Base-by-base conservation (phyloP, 2,329 filamentous ascomycete species). In the Colletotrichum falcatum region DNA sequence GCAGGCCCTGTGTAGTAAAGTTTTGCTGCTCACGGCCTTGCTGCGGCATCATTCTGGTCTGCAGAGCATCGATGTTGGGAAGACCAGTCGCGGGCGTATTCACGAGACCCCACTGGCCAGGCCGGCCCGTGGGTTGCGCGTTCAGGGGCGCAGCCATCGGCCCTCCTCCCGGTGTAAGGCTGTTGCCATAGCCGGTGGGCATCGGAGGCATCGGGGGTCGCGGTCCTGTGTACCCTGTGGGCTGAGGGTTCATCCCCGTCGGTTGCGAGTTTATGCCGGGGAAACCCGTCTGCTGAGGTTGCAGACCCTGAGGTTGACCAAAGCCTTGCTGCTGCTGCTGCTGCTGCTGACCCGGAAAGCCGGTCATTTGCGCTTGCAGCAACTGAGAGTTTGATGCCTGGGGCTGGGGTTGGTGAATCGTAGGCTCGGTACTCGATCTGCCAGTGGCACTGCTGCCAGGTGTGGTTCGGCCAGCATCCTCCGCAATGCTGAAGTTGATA, bases 91-190 rank as follows among this genome's bases (percentile, higher is more conserved):
- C 89, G 2, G 96, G 96, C 2, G 94, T 93, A 80, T 99, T 99
- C 39, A 98, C 96, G 65, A 98, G 89, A n/a, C 96, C 96, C 96
- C 96, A 99, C 79, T 98, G 96, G 18, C 96, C 96, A 7, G 96
- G 95, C 44, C 90, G 85, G 14, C 96, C 96, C 3, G 96, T 99
- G 6, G 96, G 96, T 79, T 99, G 96, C n/a, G 94, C 91, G 76
- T 97, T 95, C 73, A 99, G 81, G 39, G 90, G 89, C 63, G 86
- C 86, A 59, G 87, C 81, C 81, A 91, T 88, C n/a, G 92, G 92
- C 54, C 92, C 92, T 12, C 76, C 79, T 33, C 75, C 75, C 59
- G 89, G 90, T 28, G 85, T 87, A 56, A 90, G 82, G 73, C 75
- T 78, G 49, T 83, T 87, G 77, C 88, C 81, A 79, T 87, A 89